A percentile compares a stretch with the other conserved stretches of the same genome.
These are phyloP conservation scores for Thalassiosira profunda DNA, from an alignment of 108 stramenopile genomes.

Conservation along the genomic window DNA sequence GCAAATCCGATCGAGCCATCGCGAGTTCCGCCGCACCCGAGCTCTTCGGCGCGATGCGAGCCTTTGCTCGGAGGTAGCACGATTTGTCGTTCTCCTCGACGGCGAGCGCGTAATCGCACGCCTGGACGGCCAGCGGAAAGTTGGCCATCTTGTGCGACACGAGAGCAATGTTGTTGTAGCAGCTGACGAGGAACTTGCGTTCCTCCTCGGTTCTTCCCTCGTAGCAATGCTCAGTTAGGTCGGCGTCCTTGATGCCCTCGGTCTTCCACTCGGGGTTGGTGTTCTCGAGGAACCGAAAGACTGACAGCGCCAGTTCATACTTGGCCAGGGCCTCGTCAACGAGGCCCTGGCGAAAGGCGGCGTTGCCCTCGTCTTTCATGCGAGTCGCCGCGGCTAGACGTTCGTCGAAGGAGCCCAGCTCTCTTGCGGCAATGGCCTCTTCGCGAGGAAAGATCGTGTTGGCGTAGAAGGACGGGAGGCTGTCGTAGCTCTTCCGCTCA, in stretches of 20 bases:
- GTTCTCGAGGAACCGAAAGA: constrained; percentile 46
- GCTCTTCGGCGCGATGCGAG: constrained; percentile 38
- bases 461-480: constrained; percentile 41
- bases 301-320: constrained; percentile 39
- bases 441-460: constrained; percentile 41
- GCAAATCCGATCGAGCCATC: constrained; percentile 39
- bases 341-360: constrained; percentile 22
- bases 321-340: constrained; percentile 30
- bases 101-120: constrained; percentile 44
- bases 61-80: constrained; percentile 31
- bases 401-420: constrained; percentile 6
- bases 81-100: constrained; percentile 43
- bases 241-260: constrained; percentile 50
- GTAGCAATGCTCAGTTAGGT: constrained; percentile 27
- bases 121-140: constrained; percentile 23
- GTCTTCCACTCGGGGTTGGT: constrained; percentile 30
- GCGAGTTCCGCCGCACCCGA: constrained; percentile 28
- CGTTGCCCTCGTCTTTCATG: constrained; percentile 47
- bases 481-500: constrained; percentile 32
- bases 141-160: constrained; percentile 23
- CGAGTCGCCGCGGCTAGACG: constrained; percentile 29
- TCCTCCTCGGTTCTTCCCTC: constrained; percentile 8
- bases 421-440: constrained; percentile 32
- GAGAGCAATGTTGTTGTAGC: constrained; percentile 52
- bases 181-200: constrained; percentile 13